Percentiles rank a stretch among this genome's conserved stretches.
Conservation (phyloP, 768 basidiomycete genomes). For the Leccinum arenicola region DNA sequence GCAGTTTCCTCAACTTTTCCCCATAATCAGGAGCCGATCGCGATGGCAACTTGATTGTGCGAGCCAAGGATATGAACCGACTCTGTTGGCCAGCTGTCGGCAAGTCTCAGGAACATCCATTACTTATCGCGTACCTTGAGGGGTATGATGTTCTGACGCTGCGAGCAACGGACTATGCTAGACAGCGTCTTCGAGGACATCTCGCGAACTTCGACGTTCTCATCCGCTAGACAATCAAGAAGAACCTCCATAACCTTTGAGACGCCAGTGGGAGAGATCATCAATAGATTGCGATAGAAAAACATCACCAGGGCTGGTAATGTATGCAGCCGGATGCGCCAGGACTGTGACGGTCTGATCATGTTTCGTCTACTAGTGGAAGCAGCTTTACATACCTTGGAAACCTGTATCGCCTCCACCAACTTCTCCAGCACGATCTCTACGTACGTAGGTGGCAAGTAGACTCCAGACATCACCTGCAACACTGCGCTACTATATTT, state of each 20-base stretch:
- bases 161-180: constrained; percentile 87
- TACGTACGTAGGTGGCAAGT: constrained; percentile 67
- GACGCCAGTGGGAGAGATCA: constrained; percentile 65
- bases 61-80: constrained; percentile 69
- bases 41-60: constrained; percentile 60
- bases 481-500: constrained; percentile 76
- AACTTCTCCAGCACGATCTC: constrained; percentile 59
- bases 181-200: constrained; percentile 86
- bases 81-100: constrained; percentile 45
- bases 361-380: constrained; percentile 7
- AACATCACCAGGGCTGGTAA: constrained; percentile 87
- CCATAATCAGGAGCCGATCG: constrained; percentile 70
- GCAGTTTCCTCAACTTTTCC: constrained; percentile 68
- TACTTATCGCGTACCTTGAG: constrained; percentile 56
- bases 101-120: not conserved
- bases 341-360: constrained; percentile 53
- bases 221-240: constrained; percentile 80
- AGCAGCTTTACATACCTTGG: constrained; percentile 49
- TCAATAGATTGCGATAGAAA: constrained; percentile 85
- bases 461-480: constrained; percentile 78
- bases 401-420: constrained; percentile 71
- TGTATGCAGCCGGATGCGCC: constrained; percentile 86
- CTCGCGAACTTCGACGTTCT: constrained; percentile 90
- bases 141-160: constrained; percentile 79
- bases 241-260: constrained; percentile 78